Evolutionary conservation across 768 basidiomycete genomes (phyloP).

Genomic region (Russula lepida): DNA sequence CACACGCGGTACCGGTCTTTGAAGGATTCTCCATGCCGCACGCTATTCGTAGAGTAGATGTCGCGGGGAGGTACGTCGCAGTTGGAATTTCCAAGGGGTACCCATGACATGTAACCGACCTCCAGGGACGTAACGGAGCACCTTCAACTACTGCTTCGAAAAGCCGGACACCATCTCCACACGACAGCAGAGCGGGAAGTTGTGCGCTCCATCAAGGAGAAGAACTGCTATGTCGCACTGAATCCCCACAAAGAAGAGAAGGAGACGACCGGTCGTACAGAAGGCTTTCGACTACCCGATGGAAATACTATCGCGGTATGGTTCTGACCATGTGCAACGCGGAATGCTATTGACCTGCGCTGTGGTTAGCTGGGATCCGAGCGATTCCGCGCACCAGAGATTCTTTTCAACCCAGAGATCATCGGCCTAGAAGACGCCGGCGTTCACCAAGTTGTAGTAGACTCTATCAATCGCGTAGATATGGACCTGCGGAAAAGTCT

Average conservation of each 20-base stretch:
- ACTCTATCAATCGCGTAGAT: constrained; percentile 94
- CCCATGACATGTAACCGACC: constrained; percentile 3
- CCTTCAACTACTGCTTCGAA: constrained; percentile 86
- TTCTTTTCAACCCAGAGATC: constrained; percentile 94
- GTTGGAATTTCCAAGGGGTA: background rate
- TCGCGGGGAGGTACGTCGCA: constrained; percentile 75
- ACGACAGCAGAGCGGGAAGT: constrained; percentile 97
- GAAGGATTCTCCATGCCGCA: constrained; percentile 99
- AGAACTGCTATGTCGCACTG: constrained; percentile 90
- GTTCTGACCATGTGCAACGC: constrained; percentile 12
- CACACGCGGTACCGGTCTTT: constrained; percentile 97
- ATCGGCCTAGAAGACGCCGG: constrained; percentile 95
- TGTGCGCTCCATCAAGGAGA: constrained; percentile 96
- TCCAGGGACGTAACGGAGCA: constrained; percentile 92
- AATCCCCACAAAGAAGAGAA: constrained; percentile 96
- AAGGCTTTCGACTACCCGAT: constrained; percentile 91
- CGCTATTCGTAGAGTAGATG: constrained; percentile 91
- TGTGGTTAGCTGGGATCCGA: constrained; percentile 75
- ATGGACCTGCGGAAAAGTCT: constrained; percentile 91
- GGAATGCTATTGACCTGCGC: background rate
- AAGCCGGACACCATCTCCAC: constrained; percentile 89
- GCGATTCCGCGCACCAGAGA: constrained; percentile 94
- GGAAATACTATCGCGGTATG: constrained; percentile 70
- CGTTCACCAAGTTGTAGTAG: constrained; percentile 97
- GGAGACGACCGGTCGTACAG: constrained; percentile 63